phyloP scores from a whole-genome alignment of 2,329 filamentous ascomycete genomes.

The Cercospora sp. region DNA sequence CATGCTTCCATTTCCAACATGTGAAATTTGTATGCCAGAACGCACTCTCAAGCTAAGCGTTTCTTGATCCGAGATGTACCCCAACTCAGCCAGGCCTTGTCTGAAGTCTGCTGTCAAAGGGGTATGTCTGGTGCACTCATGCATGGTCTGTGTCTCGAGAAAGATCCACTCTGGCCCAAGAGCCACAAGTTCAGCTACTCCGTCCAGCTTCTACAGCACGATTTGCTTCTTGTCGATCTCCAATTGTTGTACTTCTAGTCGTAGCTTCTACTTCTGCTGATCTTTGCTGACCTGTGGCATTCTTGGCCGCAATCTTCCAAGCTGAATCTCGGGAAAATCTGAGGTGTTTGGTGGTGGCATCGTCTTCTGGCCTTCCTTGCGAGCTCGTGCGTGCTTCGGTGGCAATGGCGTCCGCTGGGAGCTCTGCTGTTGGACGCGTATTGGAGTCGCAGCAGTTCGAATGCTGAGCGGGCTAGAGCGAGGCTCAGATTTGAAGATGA shows the following conservation, averaged over 20 bases:
- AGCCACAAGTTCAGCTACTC: neutral
- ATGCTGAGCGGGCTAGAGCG: neutral
- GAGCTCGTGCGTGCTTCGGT: neutral
- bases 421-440: neutral
- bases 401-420: neutral
- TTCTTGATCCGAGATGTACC: neutral
- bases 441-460: neutral
- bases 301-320: neutral
- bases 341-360: neutral
- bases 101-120: neutral
- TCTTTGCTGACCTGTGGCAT: neutral
- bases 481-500: neutral
- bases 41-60: too few species aligned
- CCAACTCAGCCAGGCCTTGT: neutral
- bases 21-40: too few species aligned
- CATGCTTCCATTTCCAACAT: too few species aligned
- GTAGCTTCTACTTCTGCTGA: neutral
- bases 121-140: neutral
- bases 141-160: neutral
- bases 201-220: neutral
- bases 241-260: neutral
- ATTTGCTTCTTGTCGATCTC: neutral
- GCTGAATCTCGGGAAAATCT: neutral
- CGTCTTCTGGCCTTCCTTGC: neutral
- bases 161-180: neutral